Base-by-base conservation (phyloP, 352 stramenopile species). In the Phytophthora tubulina region DNA sequence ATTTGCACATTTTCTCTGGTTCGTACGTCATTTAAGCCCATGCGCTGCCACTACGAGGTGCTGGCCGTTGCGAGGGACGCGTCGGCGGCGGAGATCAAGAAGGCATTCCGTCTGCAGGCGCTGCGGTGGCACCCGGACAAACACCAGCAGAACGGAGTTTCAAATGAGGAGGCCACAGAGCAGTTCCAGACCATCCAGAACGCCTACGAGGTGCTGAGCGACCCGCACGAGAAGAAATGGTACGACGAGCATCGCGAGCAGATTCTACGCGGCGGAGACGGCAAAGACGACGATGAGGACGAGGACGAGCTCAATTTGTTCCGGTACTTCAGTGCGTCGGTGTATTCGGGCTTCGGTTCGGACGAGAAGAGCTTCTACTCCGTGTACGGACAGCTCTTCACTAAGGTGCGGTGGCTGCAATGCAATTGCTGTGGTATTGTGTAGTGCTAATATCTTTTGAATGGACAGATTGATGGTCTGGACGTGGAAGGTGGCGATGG, bases 191-290 rank as follows among this genome's bases (percentile, higher is more conserved):
- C 90, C 67, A 91, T 96, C 62, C 89, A 96, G 75, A 92, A 76
- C 68, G 88, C 89, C 13, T 96, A 96, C 73, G 87, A 94, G 67
- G 88, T 96, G 69, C 83, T 96, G 35, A 95, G 85, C 52, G 87
- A 96, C 71, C 73, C 85, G 48, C 87, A 94, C 57, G 86, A 95
- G 70, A 87, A 87, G 74, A 92, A 95, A 77, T 96, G 89, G 89
- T 96, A 96, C 76, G 89, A 96, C 70, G 86, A 96, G 32, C 89
- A 96, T 60, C 85, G 89, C 48, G 89, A 96, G 44, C 88, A 95
- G 70, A 92, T 96, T 76, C 74, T 95, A 39, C 86, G 87, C n/a
- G 82, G 85, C 27, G 88, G 82, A 56, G 86, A 85, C 42, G 79
- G 69, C 54, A 63, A 72, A 2, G 75, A 70, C 14, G 79, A 79